Conservation (phyloP, 108 stramenopile species). For the Pseudonitzschia pungens region DNA sequence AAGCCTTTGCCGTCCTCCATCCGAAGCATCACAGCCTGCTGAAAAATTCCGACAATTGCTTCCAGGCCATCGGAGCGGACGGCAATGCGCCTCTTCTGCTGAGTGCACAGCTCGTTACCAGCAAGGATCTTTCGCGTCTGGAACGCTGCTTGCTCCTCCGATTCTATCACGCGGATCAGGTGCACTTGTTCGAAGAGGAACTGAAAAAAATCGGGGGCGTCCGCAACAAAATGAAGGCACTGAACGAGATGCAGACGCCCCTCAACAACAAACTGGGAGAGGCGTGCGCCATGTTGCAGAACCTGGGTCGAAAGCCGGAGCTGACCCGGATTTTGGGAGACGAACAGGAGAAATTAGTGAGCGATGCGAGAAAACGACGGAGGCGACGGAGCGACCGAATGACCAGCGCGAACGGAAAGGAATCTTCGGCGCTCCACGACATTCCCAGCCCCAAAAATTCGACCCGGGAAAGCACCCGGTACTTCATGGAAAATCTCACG, state of each 20-base stretch:
- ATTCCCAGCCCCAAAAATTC: constrained; percentile 20
- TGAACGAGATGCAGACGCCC: constrained; percentile 18
- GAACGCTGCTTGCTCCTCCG: constrained; percentile 23
- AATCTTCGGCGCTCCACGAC: not conserved
- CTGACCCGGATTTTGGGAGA: not conserved
- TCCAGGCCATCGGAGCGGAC: constrained; percentile 36
- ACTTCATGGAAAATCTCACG: constrained; percentile 21
- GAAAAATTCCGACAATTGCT: constrained; percentile 22
- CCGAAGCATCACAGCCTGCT: constrained; percentile 18
- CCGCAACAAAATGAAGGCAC: constrained; percentile 15
- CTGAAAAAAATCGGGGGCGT: constrained; percentile 21
- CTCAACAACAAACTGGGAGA: constrained; percentile 30
- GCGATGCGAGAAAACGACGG: not conserved
- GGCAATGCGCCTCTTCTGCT: constrained; percentile 18
- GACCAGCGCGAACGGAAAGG: not conserved
- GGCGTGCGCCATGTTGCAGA: constrained; percentile 29
- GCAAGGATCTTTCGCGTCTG: constrained; percentile 11
- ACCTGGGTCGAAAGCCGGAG: constrained; percentile 2
- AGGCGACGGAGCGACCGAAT: not conserved
- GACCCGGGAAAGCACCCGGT: constrained; percentile 10
- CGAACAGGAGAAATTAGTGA: not conserved
- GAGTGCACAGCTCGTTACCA: constrained; percentile 15
- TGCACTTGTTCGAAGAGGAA: constrained; percentile 1
- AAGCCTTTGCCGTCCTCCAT: constrained; percentile 30
- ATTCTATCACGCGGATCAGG: constrained; percentile 21